These are phyloP conservation scores for Vigna mungo DNA, from an alignment of 306 rosid genomes.

Conservation along the genomic window DNA sequence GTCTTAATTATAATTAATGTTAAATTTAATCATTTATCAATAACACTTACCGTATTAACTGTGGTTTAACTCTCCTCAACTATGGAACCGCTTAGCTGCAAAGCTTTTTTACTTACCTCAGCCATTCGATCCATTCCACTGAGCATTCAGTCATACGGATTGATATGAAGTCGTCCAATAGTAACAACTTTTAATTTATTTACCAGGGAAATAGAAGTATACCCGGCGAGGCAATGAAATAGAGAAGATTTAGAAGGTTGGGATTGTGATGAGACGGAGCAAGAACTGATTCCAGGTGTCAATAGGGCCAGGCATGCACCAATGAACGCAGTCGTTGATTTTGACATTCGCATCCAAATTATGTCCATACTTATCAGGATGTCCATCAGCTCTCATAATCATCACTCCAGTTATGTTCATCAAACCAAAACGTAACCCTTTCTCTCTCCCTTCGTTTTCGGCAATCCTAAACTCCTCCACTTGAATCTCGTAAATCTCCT, in stretches of 20 bases:
- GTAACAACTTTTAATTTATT: no score
- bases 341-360: conserved; percentile 46
- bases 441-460: conserved; percentile 46
- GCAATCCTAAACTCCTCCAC: conserved; percentile 64
- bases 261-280: conserved; percentile 56
- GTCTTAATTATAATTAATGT: no score
- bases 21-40: no score
- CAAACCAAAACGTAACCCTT: conserved; percentile 58
- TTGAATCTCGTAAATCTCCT: conserved; percentile 55
- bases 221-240: no score
- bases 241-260: background rate
- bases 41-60: no score
- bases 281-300: conserved; percentile 90
- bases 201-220: no score
- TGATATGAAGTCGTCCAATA: no score
- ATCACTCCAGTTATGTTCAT: conserved; percentile 66
- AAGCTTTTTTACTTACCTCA: no score
- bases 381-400: conserved; percentile 90
- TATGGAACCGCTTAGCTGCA: no score
- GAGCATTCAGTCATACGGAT: no score
- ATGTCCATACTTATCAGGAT: conserved; percentile 69
- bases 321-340: conserved; percentile 84
- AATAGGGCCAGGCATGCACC: conserved; percentile 97
- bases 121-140: no score
- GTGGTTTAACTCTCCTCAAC: no score